These are phyloP conservation scores for Theobroma grandiflorum DNA, from an alignment of 441 rosid genomes.

Conservation along the genomic window DNA sequence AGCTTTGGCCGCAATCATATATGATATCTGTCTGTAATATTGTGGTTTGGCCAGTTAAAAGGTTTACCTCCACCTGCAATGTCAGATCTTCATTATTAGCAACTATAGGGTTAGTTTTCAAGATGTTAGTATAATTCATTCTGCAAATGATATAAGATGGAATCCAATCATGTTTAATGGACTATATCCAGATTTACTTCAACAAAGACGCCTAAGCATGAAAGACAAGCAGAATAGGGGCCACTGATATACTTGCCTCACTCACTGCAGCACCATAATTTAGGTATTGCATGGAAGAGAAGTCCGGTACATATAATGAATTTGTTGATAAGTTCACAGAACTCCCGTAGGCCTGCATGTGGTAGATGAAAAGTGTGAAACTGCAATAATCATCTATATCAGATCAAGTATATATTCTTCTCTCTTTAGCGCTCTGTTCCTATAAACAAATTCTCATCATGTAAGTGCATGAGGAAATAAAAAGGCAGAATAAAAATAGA, in stretches of 20 bases:
- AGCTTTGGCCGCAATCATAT: conserved; percentile 94
- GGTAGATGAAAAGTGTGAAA: conserved; percentile 14
- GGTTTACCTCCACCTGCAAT: conserved; percentile 79
- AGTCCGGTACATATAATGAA: conserved; percentile 54
- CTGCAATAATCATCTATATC: neutral
- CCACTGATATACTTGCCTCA: conserved; percentile 68
- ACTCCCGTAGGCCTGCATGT: conserved; percentile 66
- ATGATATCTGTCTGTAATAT: conserved; percentile 74
- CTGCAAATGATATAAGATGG: neutral
- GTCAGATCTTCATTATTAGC: conserved; percentile 24
- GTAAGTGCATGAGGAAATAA: neutral
- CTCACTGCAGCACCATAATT: conserved; percentile 91
- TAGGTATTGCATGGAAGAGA: conserved; percentile 50
- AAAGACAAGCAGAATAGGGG: neutral
- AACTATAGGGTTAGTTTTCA: neutral
- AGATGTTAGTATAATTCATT: neutral
- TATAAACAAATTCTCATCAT: neutral
- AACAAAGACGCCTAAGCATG: neutral
- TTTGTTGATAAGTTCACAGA: conserved; percentile 63
- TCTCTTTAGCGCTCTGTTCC: neutral
- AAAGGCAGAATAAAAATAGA: neutral
- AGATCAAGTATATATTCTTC: neutral
- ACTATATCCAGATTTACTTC: neutral
- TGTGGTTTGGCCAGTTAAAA: conserved; percentile 81
- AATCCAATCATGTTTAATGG: neutral